These are phyloP conservation scores for Wickerhamomyces chambardii DNA, from an alignment of 805 yeast species.

Conservation along the genomic window DNA sequence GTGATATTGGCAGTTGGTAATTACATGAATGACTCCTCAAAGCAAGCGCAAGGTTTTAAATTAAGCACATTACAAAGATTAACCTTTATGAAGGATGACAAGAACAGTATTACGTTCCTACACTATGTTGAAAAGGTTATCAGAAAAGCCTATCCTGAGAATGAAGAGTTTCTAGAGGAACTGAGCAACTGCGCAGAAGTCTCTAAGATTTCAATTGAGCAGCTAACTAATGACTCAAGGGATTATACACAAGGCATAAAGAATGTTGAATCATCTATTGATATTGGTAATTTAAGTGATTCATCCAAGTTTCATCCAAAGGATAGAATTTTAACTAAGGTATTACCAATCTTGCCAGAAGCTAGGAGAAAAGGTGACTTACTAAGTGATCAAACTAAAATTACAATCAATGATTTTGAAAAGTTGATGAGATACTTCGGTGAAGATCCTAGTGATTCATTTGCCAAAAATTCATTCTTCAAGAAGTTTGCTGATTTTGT, in stretches of 20 bases:
- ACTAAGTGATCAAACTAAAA: slow-evolving; percentile 39
- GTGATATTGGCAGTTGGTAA: slow-evolving; percentile 70
- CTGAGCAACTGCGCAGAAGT: slow-evolving; percentile 41
- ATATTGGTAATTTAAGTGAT: slow-evolving; percentile 59
- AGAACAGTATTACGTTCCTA: slow-evolving; percentile 60
- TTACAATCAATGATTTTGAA: slow-evolving; percentile 43
- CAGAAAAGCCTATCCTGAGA: slow-evolving; percentile 57
- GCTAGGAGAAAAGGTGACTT: slow-evolving; percentile 45
- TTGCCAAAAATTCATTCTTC: slow-evolving; percentile 52
- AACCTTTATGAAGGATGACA: slow-evolving; percentile 58
- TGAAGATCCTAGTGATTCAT: slow-evolving; percentile 47
- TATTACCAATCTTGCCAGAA: slow-evolving; percentile 41
- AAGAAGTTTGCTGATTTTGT: slow-evolving; percentile 52
- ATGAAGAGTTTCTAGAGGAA: slow-evolving; percentile 53
- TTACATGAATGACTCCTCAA: slow-evolving; percentile 66
- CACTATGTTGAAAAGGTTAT: slow-evolving; percentile 68
- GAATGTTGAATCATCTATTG: slow-evolving; percentile 43
- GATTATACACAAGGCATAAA: slow-evolving; percentile 43
- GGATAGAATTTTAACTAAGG: slow-evolving; percentile 48
- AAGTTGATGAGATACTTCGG: slow-evolving; percentile 64
- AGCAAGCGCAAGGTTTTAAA: slow-evolving; percentile 63
- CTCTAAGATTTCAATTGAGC: slow-evolving; percentile 55
- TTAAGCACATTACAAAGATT: slow-evolving; percentile 60
- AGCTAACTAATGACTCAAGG: slow-evolving; percentile 46
- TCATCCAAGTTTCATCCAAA: slow-evolving; percentile 53